Percentiles rank a stretch among this genome's conserved stretches.
These are phyloP conservation scores for Umbelopsis sp. DNA, from an alignment of 192 early-diverging fungal species.

Conservation along the genomic window DNA sequence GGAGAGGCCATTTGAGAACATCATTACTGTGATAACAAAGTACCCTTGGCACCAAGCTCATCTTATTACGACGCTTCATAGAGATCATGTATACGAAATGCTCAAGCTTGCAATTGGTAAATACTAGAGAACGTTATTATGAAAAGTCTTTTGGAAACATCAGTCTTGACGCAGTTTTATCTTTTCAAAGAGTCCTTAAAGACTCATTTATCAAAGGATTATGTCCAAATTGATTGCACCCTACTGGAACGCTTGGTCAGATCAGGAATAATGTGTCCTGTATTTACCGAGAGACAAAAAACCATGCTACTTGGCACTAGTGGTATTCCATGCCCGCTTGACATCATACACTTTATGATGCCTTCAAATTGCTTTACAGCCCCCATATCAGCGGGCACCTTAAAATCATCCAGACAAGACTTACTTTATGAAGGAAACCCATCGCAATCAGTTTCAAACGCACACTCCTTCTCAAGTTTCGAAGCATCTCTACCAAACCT, in stretches of 20 bases:
- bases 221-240: constrained; percentile 58
- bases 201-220: constrained; percentile 57
- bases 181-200: constrained; percentile 52
- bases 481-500: not conserved
- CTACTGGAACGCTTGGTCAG: constrained; percentile 59
- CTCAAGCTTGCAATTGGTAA: constrained; percentile 53
- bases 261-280: constrained; percentile 65
- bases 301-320: constrained; percentile 48
- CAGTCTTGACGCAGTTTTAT: constrained; percentile 16
- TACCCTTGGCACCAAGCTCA: constrained; percentile 74
- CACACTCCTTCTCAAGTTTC: not conserved
- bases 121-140: no score
- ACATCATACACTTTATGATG: not conserved
- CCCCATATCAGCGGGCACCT: not conserved
- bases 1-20: constrained; percentile 76
- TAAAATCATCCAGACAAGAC: not conserved
- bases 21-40: constrained; percentile 70
- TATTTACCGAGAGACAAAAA: constrained; percentile 80
- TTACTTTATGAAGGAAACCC: not conserved
- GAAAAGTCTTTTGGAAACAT: not conserved
- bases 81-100: constrained; percentile 51
- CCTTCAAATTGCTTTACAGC: not conserved
- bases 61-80: constrained; percentile 60
- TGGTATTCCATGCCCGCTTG: not conserved
- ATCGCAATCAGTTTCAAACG: not conserved